Conservation (phyloP, 805 yeast species). For the Kodamaea restingae region DNA sequence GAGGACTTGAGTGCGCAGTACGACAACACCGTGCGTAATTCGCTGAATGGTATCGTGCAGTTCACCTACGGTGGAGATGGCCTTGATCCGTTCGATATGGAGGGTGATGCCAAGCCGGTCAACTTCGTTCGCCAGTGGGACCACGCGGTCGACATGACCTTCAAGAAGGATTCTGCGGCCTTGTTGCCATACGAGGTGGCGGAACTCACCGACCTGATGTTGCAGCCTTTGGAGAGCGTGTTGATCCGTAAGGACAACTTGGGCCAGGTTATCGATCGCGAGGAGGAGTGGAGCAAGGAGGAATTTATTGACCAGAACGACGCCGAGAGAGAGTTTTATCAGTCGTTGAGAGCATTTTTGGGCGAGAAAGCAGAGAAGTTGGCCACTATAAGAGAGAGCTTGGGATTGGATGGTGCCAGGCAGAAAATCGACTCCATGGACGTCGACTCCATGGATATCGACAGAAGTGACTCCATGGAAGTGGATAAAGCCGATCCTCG, state of each 20-base stretch:
- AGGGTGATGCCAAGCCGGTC: constrained; percentile 96
- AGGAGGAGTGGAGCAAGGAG: constrained; percentile 41
- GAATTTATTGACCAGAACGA: constrained; percentile 79
- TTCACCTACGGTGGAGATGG: constrained; percentile 99
- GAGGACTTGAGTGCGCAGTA: constrained; percentile 94
- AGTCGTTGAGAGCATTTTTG: constrained; percentile 66
- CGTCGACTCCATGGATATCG: constrained; percentile 25
- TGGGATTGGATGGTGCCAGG: constrained; percentile 27
- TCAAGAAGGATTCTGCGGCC: constrained; percentile 48
- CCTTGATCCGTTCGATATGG: constrained; percentile 97
- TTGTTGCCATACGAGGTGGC: constrained; percentile 69
- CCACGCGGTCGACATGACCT: constrained; percentile 76
- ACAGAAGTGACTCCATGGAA: no score
- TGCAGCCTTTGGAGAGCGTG: constrained; percentile 57
- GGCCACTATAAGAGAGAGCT: constrained; percentile 51
- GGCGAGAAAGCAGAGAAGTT: constrained; percentile 52
- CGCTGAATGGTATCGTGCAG: constrained; percentile 94
- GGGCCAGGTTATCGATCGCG: constrained; percentile 49
- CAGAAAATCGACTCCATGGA: constrained; percentile 20
- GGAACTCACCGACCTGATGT: constrained; percentile 49
- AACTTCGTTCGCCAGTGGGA: constrained; percentile 93
- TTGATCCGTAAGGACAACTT: constrained; percentile 69
- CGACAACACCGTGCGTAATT: constrained; percentile 92
- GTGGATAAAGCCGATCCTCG: no score
- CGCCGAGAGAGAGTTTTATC: constrained; percentile 82